Conservation (phyloP, 2,329 filamentous ascomycete genomes). For the Neoscytalidium dimidiatum region DNA sequence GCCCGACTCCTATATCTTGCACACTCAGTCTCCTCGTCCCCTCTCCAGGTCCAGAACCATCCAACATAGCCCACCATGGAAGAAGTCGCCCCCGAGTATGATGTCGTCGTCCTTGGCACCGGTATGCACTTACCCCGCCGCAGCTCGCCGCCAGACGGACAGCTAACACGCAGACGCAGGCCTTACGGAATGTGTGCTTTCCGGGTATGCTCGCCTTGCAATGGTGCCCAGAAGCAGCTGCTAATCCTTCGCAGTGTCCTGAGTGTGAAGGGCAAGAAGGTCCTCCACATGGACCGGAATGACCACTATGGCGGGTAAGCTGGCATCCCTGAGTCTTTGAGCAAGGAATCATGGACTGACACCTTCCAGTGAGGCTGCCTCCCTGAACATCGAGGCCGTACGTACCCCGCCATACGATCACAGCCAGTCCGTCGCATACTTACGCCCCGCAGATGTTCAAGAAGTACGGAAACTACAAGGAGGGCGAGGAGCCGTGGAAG, state of each 20-base stretch:
- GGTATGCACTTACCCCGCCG: slow-evolving; percentile 60
- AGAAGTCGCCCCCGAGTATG: slow-evolving; percentile 97
- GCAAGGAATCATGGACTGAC: slow-evolving; percentile 25
- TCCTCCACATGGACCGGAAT: slow-evolving; percentile 97
- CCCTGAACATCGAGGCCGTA: slow-evolving; percentile 85
- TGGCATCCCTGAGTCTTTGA: slow-evolving; percentile 18
- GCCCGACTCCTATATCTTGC: slow-evolving; percentile 19
- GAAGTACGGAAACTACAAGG: slow-evolving; percentile 82
- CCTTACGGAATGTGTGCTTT: slow-evolving; percentile 97
- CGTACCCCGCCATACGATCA: slow-evolving; percentile 52
- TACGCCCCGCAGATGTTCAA: slow-evolving; percentile 76
- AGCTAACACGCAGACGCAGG: slow-evolving; percentile 56
- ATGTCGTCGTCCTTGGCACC: slow-evolving; percentile 97
- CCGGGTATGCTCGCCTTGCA: slow-evolving; percentile 64
- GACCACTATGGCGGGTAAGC: slow-evolving; percentile 95
- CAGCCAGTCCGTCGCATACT: slow-evolving; percentile 24
- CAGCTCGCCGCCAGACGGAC: slow-evolving; percentile 29
- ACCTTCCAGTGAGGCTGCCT: slow-evolving; percentile 77
- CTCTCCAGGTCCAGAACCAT: neutral
- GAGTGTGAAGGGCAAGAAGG: slow-evolving; percentile 98
- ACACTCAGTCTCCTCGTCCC: slow-evolving; percentile 7
- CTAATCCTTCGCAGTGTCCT: slow-evolving; percentile 65
- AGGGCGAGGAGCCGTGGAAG: slow-evolving; percentile 92
- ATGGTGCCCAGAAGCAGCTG: neutral
- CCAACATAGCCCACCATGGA: slow-evolving; percentile 67